phyloP scores from a whole-genome alignment of 139 green algal species.

The Prasinococcaceae sp. region DNA sequence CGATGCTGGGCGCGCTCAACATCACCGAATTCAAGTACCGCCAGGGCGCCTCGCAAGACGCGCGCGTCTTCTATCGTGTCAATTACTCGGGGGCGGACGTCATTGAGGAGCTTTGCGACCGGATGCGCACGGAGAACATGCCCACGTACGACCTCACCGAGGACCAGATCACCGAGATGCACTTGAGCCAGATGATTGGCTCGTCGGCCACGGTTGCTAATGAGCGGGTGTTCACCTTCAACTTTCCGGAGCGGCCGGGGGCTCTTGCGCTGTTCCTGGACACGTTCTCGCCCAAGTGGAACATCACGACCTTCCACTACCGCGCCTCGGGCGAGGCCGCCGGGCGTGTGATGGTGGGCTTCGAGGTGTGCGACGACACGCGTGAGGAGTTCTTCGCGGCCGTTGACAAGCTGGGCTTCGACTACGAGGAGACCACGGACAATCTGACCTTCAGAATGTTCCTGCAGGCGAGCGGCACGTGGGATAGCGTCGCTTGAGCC shows the following conservation, averaged over 20 bases:
- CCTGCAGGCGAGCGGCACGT: no score
- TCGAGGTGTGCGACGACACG: conserved; percentile 45
- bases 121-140: no score
- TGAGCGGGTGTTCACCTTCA: conserved; percentile 58
- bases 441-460: conserved; percentile 4
- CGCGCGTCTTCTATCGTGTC: conserved; percentile 16
- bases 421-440: neutral
- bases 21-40: conserved; percentile 96
- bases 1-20: conserved; percentile 9
- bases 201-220: conserved; percentile 42
- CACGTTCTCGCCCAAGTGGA: conserved; percentile 55
- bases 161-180: conserved; percentile 49
- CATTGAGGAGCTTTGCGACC: no score
- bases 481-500: no score
- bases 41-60: conserved; percentile 13
- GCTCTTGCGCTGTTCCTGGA: conserved; percentile 71
- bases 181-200: conserved; percentile 82
- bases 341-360: conserved; percentile 53
- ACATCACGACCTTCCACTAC: conserved; percentile 97
- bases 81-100: no score
- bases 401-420: neutral
- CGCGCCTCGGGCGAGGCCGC: conserved; percentile 35
- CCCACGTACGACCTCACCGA: conserved; percentile 53
- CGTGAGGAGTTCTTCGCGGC: conserved; percentile 21
- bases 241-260: conserved; percentile 80